These are phyloP conservation scores for Chalciporus sphaerocephalus DNA, from an alignment of 768 basidiomycete genomes.

Conservation along the genomic window DNA sequence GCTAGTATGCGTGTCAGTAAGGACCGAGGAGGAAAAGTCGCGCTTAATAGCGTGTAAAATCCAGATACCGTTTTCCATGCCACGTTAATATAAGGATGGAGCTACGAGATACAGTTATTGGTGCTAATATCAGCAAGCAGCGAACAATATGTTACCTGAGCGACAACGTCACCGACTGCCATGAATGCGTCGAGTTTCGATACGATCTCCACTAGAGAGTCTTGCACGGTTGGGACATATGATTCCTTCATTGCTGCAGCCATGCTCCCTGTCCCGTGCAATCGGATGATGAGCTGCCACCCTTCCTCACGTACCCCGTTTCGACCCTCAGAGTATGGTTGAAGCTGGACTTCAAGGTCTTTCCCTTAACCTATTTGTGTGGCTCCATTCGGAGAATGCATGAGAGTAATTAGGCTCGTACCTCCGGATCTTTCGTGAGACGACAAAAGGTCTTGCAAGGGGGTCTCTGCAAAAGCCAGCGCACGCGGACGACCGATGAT, in stretches of 20 bases:
- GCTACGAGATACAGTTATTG: conserved; percentile 4
- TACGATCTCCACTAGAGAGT: conserved; percentile 22
- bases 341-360: conserved; percentile 17
- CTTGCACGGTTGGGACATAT: conserved; percentile 5
- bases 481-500: conserved; percentile 9
- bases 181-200: conserved; percentile 26
- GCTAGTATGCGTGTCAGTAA: conserved; percentile 18
- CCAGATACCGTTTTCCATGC: conserved; percentile 28
- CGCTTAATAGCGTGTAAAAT: conserved; percentile 23
- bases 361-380: conserved; percentile 9
- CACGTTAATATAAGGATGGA: conserved; percentile 25
- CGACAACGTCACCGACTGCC: conserved; percentile 15
- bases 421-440: conserved; percentile 9
- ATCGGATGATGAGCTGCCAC: conserved; percentile 23
- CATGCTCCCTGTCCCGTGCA: conserved; percentile 10
- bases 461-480: conserved; percentile 14
- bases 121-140: neutral
- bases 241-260: neutral
- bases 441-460: conserved; percentile 17
- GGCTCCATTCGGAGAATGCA: neutral
- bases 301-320: neutral
- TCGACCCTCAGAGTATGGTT: conserved; percentile 4
- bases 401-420: neutral
- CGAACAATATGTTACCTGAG: conserved; percentile 13
- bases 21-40: neutral